Evolutionary conservation across 2,329 filamentous ascomycete genomes (phyloP), one percentile per base, ranked within the genome.

Genomic region (Cladophialophora yegresii): DNA sequence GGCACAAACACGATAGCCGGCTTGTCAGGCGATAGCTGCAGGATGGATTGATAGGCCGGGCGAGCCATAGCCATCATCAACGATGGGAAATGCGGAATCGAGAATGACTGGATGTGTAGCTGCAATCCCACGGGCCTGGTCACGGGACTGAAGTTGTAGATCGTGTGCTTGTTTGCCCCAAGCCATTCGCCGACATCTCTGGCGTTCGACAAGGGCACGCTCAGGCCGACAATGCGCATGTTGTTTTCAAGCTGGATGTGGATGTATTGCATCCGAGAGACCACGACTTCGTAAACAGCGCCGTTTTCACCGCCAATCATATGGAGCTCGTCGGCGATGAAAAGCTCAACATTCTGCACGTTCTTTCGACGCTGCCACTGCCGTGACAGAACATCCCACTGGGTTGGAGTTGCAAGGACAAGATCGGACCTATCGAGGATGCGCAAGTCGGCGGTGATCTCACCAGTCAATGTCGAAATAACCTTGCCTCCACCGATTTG

Each of bases 11-110:
- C 83, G 72, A 99, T 87, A 1, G 92, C 89, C 30, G 93, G 93
- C 78, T 96, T 95, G 68, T 96, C 89, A 0, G 91, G 82, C 6
- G 95, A 96, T 75, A 96, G 85, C 72, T 96, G 92, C 2, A 92
- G 85, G 70, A 99, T 91, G 2, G 93, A 90, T 65, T 91, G 82
- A 76, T 97, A 98, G 1, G 92, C 89, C 22, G 96, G 96, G 77
- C 96, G 93, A 16, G 93, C 92, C 95, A 99, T 99, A 13, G 95
- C 93, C 71, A 99, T 85, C 95, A 99, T 99, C 47, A 99, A 84
- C 10, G 95, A 98, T 3, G 95, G 96, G 80, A 96, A 97, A 75
- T 99, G 96, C 54, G 96, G 92, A 65, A 96, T 96, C 30, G 89
- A 91, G 79, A 95, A 99, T 0, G 93, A 93, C 77, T 99, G 95